These are phyloP conservation scores for Sabuloglossum arenarium DNA, from an alignment of 495 filamentous ascomycete species.

Conservation along the genomic window DNA sequence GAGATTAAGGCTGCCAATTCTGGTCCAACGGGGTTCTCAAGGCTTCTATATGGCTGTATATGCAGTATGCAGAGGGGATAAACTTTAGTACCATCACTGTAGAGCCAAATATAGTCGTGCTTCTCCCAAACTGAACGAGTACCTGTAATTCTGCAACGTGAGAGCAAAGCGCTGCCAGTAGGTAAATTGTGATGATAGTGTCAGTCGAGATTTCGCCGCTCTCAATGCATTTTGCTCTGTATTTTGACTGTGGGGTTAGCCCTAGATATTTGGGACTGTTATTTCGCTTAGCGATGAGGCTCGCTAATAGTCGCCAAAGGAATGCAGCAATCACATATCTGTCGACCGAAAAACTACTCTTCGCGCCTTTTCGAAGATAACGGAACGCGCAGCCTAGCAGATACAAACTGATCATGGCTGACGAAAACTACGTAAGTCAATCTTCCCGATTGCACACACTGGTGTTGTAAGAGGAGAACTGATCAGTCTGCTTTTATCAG, in stretches of 20 bases:
- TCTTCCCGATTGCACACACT: slow-evolving; percentile 1
- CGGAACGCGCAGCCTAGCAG: slow-evolving; percentile 17
- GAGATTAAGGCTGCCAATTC: background rate
- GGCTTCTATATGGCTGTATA: background rate
- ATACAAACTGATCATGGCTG: slow-evolving; percentile 55
- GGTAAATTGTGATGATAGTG: no score
- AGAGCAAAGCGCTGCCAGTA: no score
- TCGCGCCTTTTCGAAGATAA: slow-evolving; percentile 15
- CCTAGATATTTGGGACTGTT: background rate
- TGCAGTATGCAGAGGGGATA: background rate
- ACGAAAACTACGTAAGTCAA: slow-evolving; percentile 67
- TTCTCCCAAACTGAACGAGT: background rate
- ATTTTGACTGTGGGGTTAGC: background rate
- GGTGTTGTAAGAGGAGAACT: background rate
- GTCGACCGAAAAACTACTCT: background rate
- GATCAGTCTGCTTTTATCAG: slow-evolving; percentile 21
- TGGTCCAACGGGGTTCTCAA: background rate
- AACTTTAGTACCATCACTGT: background rate
- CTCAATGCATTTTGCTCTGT: background rate
- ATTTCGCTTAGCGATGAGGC: background rate
- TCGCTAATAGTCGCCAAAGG: background rate
- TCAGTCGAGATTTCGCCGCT: background rate
- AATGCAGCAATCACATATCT: background rate
- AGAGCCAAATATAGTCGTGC: background rate
- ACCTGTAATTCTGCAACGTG: background rate